Conservation (phyloP, 208 protist species). For the Angomonas deanei region DNA sequence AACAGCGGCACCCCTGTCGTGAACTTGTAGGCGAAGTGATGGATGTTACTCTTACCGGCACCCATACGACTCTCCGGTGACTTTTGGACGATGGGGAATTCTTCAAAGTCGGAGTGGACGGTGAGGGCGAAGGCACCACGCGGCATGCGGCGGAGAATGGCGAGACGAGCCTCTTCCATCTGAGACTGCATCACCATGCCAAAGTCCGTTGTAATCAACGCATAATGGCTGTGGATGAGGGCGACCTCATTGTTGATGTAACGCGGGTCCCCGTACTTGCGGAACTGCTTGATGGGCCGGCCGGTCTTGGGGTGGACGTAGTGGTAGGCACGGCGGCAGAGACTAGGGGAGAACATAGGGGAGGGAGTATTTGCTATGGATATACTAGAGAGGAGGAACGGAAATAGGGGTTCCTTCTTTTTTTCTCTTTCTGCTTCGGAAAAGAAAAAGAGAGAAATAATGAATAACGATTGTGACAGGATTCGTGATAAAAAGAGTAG, state of each 20-base stretch:
- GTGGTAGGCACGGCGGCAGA: slow-evolving; percentile 72
- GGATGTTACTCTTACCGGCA: slow-evolving; percentile 85
- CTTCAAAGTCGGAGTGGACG: slow-evolving; percentile 89
- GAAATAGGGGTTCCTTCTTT: neutral
- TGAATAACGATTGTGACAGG: neutral
- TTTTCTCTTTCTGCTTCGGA: neutral
- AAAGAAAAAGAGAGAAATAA: neutral
- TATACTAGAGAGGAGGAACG: neutral
- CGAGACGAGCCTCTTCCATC: slow-evolving; percentile 82
- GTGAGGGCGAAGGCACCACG: slow-evolving; percentile 75
- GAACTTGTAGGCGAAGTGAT: slow-evolving; percentile 90
- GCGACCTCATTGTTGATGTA: slow-evolving; percentile 89
- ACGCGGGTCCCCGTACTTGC: slow-evolving; percentile 83
- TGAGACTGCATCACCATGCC: slow-evolving; percentile 88
- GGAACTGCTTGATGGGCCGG: slow-evolving; percentile 74
- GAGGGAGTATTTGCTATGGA: neutral
- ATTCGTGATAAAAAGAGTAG: no score
- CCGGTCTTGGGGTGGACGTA: slow-evolving; percentile 87
- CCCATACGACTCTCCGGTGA: slow-evolving; percentile 88
- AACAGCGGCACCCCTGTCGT: slow-evolving; percentile 86
- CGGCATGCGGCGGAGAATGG: slow-evolving; percentile 81
- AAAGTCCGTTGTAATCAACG: slow-evolving; percentile 86
- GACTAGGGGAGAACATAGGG: slow-evolving; percentile 7
- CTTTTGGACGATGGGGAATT: slow-evolving; percentile 87
- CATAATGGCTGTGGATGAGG: slow-evolving; percentile 74